Evolutionary conservation across 768 basidiomycete genomes (phyloP).

Genomic region (Trametes gibbosa): DNA sequence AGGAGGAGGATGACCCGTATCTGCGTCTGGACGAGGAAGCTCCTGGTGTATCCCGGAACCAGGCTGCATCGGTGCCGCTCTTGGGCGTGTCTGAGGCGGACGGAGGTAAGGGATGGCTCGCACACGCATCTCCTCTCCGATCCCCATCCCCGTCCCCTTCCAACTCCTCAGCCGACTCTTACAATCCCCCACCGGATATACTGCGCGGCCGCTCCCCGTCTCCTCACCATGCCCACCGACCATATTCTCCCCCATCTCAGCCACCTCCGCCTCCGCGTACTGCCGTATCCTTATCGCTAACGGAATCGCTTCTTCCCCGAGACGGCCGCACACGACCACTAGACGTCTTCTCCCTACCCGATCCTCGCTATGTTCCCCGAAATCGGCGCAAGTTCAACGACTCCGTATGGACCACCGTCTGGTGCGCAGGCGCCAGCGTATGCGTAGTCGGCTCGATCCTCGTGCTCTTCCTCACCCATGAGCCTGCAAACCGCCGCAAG

Average conservation of each 20-base stretch:
- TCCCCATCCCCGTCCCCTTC: slow-evolving; percentile 42
- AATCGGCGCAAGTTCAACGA: slow-evolving; percentile 73
- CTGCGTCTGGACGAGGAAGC: slow-evolving; percentile 72
- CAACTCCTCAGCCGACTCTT: slow-evolving; percentile 43
- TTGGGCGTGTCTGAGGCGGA: slow-evolving; percentile 42
- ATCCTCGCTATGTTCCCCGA: slow-evolving; percentile 65
- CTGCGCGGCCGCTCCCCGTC: slow-evolving; percentile 32
- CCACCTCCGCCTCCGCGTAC: slow-evolving; percentile 42
- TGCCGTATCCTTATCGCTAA: slow-evolving; percentile 64
- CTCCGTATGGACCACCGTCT: slow-evolving; percentile 65
- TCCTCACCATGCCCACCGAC: slow-evolving; percentile 15
- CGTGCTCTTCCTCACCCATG: slow-evolving; percentile 56
- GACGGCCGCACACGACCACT: slow-evolving; percentile 62
- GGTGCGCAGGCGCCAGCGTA: slow-evolving; percentile 55
- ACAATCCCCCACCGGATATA: slow-evolving; percentile 41
- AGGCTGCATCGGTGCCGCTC: slow-evolving; percentile 36
- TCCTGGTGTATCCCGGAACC: slow-evolving; percentile 34
- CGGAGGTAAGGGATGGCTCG: slow-evolving; percentile 58
- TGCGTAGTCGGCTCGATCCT: slow-evolving; percentile 65
- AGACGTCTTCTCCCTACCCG: slow-evolving; percentile 75
- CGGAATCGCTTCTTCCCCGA: slow-evolving; percentile 74
- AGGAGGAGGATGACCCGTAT: slow-evolving; percentile 76
- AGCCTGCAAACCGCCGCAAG: slow-evolving; percentile 35
- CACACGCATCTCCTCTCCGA: slow-evolving; percentile 68
- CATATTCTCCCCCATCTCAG: slow-evolving; percentile 28